A percentile compares a stretch with the other conserved stretches of the same genome.
Evolutionary conservation across 345 rosid species (phyloP).

Genomic region (Sisymbrium irio): DNA sequence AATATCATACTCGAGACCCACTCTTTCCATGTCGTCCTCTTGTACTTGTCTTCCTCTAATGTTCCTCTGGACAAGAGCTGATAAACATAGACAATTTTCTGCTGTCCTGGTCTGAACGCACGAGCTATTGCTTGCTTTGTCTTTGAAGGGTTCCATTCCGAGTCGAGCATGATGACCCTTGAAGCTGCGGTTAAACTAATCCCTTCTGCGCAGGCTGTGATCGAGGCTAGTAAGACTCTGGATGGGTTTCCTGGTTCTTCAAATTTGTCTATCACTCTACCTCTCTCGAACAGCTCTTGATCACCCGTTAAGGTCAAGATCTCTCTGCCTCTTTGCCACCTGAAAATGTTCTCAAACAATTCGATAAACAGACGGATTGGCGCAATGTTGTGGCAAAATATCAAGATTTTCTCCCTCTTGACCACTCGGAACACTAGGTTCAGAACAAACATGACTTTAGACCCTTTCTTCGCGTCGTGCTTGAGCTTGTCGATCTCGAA

Average conservation of each 20-base stretch:
- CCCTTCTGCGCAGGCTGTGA: constrained; percentile 93
- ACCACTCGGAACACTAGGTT: constrained; percentile 78
- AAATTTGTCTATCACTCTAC: constrained; percentile 72
- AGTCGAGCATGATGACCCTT: constrained; percentile 72
- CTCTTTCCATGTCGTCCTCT: constrained; percentile 93
- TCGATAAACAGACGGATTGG: constrained; percentile 38
- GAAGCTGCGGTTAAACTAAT: constrained; percentile 97
- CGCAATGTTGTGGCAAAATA: constrained; percentile 61
- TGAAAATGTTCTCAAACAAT: constrained; percentile 63
- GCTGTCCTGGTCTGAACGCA: constrained; percentile 93
- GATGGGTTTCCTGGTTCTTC: constrained; percentile 61
- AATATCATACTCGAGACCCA: constrained; percentile 97
- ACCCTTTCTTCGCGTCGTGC: constrained; percentile 63
- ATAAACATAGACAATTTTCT: constrained; percentile 83
- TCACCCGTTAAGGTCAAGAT: constrained; percentile 81
- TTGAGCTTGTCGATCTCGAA: constrained; percentile 54
- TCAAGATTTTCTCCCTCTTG: constrained; percentile 70
- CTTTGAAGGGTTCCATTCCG: constrained; percentile 95
- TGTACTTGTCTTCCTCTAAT: constrained; percentile 83
- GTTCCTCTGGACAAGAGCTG: constrained; percentile 79
- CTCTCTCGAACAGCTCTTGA: constrained; percentile 38
- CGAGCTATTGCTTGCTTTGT: constrained; percentile 96
- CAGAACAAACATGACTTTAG: constrained; percentile 93
- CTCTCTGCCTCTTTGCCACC: constrained; percentile 77
- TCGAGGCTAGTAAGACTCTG: constrained; percentile 72